Evolutionary conservation across 768 basidiomycete genomes (phyloP).

Genomic region (Podaxis sp.): DNA sequence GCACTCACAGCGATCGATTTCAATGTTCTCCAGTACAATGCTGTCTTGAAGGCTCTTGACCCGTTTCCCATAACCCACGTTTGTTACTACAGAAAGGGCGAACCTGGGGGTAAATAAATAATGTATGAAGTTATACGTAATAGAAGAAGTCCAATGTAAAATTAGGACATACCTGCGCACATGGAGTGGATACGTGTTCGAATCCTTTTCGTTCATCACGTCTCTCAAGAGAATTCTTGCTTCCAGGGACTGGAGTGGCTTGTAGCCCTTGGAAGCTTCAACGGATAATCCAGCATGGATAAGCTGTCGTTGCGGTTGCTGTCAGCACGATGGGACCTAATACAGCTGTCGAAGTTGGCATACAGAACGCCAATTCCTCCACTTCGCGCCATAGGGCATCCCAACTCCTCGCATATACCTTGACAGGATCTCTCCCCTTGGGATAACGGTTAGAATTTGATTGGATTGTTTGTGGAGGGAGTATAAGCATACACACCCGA

Average conservation of each 20-base stretch:
- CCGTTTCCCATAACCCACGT: conserved; percentile 25
- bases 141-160: conserved; percentile 7
- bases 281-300: conserved; percentile 25
- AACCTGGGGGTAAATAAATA: conserved; percentile 16
- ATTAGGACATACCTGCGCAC: conserved; percentile 21
- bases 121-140: neutral
- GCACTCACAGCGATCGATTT: conserved; percentile 23
- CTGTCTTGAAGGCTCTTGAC: conserved; percentile 23
- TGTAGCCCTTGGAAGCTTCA: conserved; percentile 23
- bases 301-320: conserved; percentile 15
- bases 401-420: conserved; percentile 30
- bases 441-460: neutral
- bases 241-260: conserved; percentile 23
- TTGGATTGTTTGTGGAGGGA: too few species aligned
- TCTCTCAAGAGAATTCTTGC: conserved; percentile 23
- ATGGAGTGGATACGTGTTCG: conserved; percentile 14
- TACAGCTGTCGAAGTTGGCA: conserved; percentile 6
- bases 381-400: conserved; percentile 30
- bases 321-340: neutral
- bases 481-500: conserved; percentile 17
- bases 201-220: conserved; percentile 18
- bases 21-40: conserved; percentile 21
- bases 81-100: conserved; percentile 23
- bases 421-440: conserved; percentile 27
- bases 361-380: conserved; percentile 33